Percentiles rank a stretch among this genome's conserved stretches.
Evolutionary conservation across 306 rosid species (phyloP).

Genomic region (Quercus rubra): DNA sequence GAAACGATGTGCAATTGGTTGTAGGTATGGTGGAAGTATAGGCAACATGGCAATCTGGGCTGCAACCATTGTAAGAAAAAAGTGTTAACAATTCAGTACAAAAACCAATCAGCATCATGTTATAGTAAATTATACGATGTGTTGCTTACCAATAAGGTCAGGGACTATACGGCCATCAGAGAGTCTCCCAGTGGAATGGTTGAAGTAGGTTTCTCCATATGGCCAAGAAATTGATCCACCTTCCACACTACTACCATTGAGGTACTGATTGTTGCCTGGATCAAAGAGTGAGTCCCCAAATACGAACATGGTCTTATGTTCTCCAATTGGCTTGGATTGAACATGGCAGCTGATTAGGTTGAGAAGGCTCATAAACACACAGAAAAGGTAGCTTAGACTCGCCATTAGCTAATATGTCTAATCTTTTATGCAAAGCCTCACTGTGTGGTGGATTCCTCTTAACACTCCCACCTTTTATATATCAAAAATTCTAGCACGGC

Average conservation of each 20-base stretch:
- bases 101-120: not conserved
- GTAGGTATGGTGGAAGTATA: slow-evolving; percentile 32
- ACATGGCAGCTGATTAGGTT: not conserved
- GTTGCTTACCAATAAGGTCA: slow-evolving; percentile 28
- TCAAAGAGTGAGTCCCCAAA: slow-evolving; percentile 41
- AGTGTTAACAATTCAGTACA: not conserved
- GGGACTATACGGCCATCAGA: slow-evolving; percentile 40
- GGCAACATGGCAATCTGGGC: slow-evolving; percentile 44
- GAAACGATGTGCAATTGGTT: slow-evolving; percentile 18
- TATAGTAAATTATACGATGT: not conserved
- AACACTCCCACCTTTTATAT: no score
- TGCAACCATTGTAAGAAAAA: not conserved
- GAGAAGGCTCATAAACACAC: not conserved
- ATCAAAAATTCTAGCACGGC: no score
- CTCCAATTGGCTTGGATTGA: not conserved
- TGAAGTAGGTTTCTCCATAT: slow-evolving; percentile 41
- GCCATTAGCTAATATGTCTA: not conserved
- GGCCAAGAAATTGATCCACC: slow-evolving; percentile 24
- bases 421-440: not conserved
- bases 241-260: not conserved
- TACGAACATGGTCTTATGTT: slow-evolving; percentile 22
- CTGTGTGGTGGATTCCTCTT: no score
- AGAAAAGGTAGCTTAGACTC: not conserved
- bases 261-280: slow-evolving; percentile 31
- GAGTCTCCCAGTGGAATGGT: slow-evolving; percentile 26